Evolutionary conservation across 768 basidiomycete genomes (phyloP).

Genomic region (Leucocoprinus leucothites): DNA sequence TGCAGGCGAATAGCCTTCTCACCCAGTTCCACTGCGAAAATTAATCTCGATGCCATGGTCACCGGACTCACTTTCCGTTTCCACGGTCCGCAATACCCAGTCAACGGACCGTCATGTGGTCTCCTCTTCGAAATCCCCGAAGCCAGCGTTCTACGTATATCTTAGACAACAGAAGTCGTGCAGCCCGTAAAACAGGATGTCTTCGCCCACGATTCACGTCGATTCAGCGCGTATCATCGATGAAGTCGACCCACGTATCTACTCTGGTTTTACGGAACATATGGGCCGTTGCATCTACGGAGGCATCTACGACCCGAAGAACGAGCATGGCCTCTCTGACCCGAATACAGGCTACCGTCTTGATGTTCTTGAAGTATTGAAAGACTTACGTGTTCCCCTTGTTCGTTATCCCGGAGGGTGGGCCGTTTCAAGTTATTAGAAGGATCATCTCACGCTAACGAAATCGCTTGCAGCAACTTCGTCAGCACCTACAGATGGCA

Average conservation of each 20-base stretch:
- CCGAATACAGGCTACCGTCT: slow-evolving; percentile 43
- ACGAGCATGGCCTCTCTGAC: slow-evolving; percentile 33
- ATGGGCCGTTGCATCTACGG: slow-evolving; percentile 56
- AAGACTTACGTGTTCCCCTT: slow-evolving; percentile 44
- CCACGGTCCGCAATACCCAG: not conserved
- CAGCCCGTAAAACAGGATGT: not conserved
- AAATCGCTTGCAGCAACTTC: slow-evolving; percentile 34
- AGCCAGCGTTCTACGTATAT: not conserved
- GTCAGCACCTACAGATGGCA: slow-evolving; percentile 57
- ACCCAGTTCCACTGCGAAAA: too few species aligned
- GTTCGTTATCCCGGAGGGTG: slow-evolving; percentile 54
- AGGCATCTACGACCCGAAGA: slow-evolving; percentile 40
- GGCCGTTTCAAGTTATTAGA: slow-evolving; percentile 8
- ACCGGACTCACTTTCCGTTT: too few species aligned
- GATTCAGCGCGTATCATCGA: slow-evolving; percentile 39
- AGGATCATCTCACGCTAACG: not conserved
- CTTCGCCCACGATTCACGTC: slow-evolving; percentile 33
- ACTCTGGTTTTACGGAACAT: slow-evolving; percentile 63
- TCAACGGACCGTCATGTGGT: not conserved
- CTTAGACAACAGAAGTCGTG: not conserved
- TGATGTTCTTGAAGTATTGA: slow-evolving; percentile 45
- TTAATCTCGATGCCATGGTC: too few species aligned
- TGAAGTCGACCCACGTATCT: slow-evolving; percentile 46
- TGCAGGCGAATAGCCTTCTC: not conserved
- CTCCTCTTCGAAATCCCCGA: not conserved